A percentile compares a stretch with the other conserved stretches of the same genome.
phyloP scores from a whole-genome alignment of 805 yeast species.

The Zygosaccharomyces pseudorouxii region DNA sequence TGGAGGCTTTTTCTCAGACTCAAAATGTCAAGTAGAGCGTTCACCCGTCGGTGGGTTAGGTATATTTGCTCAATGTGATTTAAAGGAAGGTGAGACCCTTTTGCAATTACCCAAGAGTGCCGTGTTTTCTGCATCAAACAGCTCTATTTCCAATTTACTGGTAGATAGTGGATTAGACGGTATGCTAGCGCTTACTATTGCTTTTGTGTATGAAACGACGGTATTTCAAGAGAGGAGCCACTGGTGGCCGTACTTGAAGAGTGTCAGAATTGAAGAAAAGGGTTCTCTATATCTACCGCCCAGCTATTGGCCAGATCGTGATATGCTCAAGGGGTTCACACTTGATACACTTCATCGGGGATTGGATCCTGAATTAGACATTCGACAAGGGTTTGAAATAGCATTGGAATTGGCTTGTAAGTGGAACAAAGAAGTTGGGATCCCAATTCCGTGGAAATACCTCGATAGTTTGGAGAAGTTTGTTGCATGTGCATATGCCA shows the following conservation, averaged over 20 bases:
- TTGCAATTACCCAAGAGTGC: conserved; percentile 59
- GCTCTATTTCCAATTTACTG: conserved; percentile 61
- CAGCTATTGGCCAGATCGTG: conserved; percentile 49
- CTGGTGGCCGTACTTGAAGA: conserved; percentile 63
- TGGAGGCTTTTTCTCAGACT: conserved; percentile 51
- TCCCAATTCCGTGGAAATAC: conserved; percentile 29
- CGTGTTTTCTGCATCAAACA: conserved; percentile 54
- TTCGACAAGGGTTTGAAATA: conserved; percentile 37
- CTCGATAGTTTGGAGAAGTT: conserved; percentile 37
- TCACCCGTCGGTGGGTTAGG: conserved; percentile 66
- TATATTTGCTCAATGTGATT: conserved; percentile 52
- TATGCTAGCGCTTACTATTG: conserved; percentile 58
- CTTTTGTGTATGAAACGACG: conserved; percentile 64
- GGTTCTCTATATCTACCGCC: conserved; percentile 48
- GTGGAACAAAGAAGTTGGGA: conserved; percentile 32
- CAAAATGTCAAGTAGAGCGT: conserved; percentile 40
- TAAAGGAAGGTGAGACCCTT: conserved; percentile 40
- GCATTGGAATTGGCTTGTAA: conserved; percentile 36
- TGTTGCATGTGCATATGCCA: conserved; percentile 52
- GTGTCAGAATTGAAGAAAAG: conserved; percentile 41
- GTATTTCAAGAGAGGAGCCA: conserved; percentile 62
- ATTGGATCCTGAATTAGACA: conserved; percentile 33
- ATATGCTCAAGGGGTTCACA: conserved; percentile 50
- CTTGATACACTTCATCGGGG: conserved; percentile 54
- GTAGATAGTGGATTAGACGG: conserved; percentile 59